Evolutionary conservation across 2,329 filamentous ascomycete species (phyloP), one percentile per base, ranked within the genome.

Genomic region (Epichloe gansuensis): DNA sequence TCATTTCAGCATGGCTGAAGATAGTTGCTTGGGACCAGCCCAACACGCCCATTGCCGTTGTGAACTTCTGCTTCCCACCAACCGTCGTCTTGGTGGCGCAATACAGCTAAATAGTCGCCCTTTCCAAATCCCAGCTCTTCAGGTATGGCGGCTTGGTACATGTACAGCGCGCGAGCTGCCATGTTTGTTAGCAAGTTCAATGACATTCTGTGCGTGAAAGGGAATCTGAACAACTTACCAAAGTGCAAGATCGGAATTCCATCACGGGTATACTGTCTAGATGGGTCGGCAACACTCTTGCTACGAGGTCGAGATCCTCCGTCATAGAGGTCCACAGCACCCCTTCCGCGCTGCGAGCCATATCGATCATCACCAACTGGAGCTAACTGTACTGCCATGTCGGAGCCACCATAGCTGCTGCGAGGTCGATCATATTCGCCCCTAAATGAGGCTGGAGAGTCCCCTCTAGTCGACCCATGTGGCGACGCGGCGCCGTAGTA

Each of bases 41-140:
- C 81, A 53, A 75, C 65, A 48, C 69, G 74, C 48, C 76, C 80
- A 56, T 75, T 78, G 56, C 77, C 75, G 25, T 84, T 83, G 45
- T 90, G 87, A 41, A 96, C 81, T 67, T 96, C 91, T 12, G 94
- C 94, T 71, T 98, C 93, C 93, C 94, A 98, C 93, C 93, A 98
- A 21, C 93, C 93, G 64, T 98, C 93, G 65, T 98, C 93, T 69
- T 98, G 93, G 62, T 95, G 81, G 54, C 90, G 79, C 46, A 96
- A 74, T 13, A 98, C 83, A 2, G 91, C 89, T 13, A 98, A 75
- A 54, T 91, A 82, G 64, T 98, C 94, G 47, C 90, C 90, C 72
- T 98, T 98, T 46, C 77, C 76, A 67, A 98, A 98, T 13, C 86
- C 85, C 21, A 98, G 73, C 69, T 98, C 94, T 65, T 97, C 93